Conservation (phyloP, 257 asterid genomes). For the Solanum sejunctum region DNA sequence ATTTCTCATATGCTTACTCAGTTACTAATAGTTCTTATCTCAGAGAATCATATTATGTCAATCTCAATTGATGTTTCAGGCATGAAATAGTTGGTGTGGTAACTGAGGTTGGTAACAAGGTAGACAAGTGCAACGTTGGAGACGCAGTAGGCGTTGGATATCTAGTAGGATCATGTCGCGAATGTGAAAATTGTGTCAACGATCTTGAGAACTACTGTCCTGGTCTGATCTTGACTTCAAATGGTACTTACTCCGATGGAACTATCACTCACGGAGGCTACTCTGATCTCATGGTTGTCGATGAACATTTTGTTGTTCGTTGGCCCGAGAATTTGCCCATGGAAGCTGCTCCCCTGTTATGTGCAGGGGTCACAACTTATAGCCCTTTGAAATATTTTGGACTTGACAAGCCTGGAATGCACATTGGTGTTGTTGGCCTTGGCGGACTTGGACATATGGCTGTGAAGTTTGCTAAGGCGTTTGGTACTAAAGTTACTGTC, state of each 20-base stretch:
- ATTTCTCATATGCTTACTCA: background rate
- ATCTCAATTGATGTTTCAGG: conserved; percentile 4
- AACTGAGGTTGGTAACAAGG: conserved; percentile 35
- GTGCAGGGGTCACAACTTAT: conserved; percentile 43
- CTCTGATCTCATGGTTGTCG: conserved; percentile 27
- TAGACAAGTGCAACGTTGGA: conserved; percentile 30
- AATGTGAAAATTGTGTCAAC: conserved; percentile 8
- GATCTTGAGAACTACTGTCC: conserved; percentile 28
- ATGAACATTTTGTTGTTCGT: conserved; percentile 29
- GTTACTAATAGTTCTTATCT: too few relatives aligned
- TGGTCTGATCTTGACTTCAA: background rate
- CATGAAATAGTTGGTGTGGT: conserved; percentile 38
- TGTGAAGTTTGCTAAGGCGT: conserved; percentile 37
- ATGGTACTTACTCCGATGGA: conserved; percentile 7
- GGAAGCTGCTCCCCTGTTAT: conserved; percentile 33
- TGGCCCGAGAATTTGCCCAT: conserved; percentile 42
- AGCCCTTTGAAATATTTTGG: conserved; percentile 26
- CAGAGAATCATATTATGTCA: background rate
- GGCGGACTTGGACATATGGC: conserved; percentile 46
- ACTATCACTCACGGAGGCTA: conserved; percentile 30
- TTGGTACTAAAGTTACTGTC: conserved; percentile 33
- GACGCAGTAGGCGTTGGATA: conserved; percentile 43
- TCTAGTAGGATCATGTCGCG: conserved; percentile 21
- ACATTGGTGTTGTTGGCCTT: conserved; percentile 41
- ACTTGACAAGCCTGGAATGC: conserved; percentile 34